Conservation (phyloP, 1,284 basidiomycete species). For the Tranzscheliella williamsii region DNA sequence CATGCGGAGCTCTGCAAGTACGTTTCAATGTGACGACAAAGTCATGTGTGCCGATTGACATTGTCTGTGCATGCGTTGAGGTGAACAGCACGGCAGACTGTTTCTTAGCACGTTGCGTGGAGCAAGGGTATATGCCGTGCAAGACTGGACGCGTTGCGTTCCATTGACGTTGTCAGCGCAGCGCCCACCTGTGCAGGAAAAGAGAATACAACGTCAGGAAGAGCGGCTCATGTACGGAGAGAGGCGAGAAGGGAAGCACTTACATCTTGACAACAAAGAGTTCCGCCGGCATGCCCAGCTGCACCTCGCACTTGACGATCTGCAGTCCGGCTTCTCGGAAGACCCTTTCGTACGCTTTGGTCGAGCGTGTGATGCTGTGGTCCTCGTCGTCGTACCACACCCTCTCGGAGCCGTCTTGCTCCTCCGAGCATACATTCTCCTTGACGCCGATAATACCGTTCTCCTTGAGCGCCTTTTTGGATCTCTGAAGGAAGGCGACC, state of each 20-base stretch:
- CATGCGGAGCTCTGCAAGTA: too few relatives aligned
- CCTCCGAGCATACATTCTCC: slow-evolving; percentile 57
- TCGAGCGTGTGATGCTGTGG: slow-evolving; percentile 56
- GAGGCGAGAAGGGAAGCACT: slow-evolving; percentile 1
- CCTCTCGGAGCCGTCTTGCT: slow-evolving; percentile 50
- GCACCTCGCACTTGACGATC: slow-evolving; percentile 50
- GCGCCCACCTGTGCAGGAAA: slow-evolving; percentile 9
- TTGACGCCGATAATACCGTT: slow-evolving; percentile 55
- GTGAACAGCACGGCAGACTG: too few relatives aligned
- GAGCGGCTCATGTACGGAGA: neutral
- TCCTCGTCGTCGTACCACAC: slow-evolving; percentile 60
- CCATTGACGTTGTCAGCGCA: slow-evolving; percentile 3
- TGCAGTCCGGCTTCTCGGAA: slow-evolving; percentile 53
- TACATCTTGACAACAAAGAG: slow-evolving; percentile 59
- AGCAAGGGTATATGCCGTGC: neutral
- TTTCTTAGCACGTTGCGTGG: too few relatives aligned
- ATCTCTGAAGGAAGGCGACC: slow-evolving; percentile 46
- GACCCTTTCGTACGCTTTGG: slow-evolving; percentile 54
- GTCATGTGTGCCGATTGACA: too few relatives aligned
- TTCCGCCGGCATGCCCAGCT: slow-evolving; percentile 56
- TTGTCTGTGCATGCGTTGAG: too few relatives aligned
- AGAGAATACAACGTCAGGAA: neutral
- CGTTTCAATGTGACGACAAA: too few relatives aligned
- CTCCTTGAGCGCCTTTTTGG: slow-evolving; percentile 44
- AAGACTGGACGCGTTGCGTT: neutral